Conservation (phyloP, 805 yeast genomes). For the Blastobotrys parvus region DNA sequence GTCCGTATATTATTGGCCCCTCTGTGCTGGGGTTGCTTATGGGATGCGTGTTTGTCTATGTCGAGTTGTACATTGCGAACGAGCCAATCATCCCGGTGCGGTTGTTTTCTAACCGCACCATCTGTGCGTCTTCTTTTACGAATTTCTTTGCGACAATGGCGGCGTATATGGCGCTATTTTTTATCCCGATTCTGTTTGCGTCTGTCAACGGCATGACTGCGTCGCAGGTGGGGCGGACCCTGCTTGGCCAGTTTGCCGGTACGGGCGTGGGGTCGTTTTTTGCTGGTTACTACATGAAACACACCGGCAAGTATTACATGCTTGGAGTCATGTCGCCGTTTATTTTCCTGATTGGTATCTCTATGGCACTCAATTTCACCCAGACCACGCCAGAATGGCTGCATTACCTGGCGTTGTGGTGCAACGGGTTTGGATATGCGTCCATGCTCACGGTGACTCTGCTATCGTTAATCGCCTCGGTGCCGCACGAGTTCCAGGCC, state of each 20-base stretch:
- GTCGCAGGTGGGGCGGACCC: constrained; percentile 48
- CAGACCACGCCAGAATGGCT: constrained; percentile 17
- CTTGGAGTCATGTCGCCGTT: constrained; percentile 38
- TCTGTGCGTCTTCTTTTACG: constrained; percentile 55
- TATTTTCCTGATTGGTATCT: constrained; percentile 40
- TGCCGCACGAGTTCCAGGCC: constrained; percentile 63
- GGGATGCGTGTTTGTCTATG: constrained; percentile 37
- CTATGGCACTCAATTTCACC: constrained; percentile 26
- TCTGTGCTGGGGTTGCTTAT: constrained; percentile 28
- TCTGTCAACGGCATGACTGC: constrained; percentile 46
- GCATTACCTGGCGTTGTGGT: constrained; percentile 39
- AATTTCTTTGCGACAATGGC: constrained; percentile 69
- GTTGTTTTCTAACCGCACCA: constrained; percentile 50
- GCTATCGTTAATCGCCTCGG: constrained; percentile 69
- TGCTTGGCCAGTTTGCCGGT: constrained; percentile 50
- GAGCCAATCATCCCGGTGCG: constrained; percentile 65
- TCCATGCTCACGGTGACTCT: constrained; percentile 61
- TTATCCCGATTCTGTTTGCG: constrained; percentile 59
- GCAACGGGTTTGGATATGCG: constrained; percentile 62
- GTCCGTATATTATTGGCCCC: constrained; percentile 33
- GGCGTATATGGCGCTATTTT: constrained; percentile 53
- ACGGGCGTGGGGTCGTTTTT: constrained; percentile 59
- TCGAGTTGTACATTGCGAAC: constrained; percentile 42
- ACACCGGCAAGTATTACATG: constrained; percentile 54
- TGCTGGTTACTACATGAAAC: constrained; percentile 59